A percentile compares a stretch with the other conserved stretches of the same genome.
These are phyloP conservation scores for Umbelopsis vinacea DNA, from an alignment of 192 early-diverging fungal species.

Conservation along the genomic window DNA sequence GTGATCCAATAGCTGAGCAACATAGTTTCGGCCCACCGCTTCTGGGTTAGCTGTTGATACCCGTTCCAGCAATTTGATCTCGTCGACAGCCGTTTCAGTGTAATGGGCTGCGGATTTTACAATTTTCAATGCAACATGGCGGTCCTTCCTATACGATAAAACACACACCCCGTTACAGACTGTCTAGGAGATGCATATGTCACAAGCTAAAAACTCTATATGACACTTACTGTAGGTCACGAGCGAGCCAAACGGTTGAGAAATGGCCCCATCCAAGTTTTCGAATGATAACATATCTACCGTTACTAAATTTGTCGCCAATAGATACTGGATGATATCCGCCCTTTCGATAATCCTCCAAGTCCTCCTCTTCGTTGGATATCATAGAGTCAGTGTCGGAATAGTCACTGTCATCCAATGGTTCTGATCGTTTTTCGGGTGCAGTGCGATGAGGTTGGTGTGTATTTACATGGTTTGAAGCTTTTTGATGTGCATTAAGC, in stretches of 20 bases:
- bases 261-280: slow-evolving; percentile 99
- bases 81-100: slow-evolving; percentile 93
- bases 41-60: slow-evolving; percentile 70
- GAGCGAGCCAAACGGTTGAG: slow-evolving; percentile 96
- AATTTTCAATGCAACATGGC: slow-evolving; percentile 93
- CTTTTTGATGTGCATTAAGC: neutral
- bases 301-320: slow-evolving; percentile 69
- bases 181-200: neutral
- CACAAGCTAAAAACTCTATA: neutral
- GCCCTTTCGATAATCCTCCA: slow-evolving; percentile 87
- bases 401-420: slow-evolving; percentile 53
- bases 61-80: slow-evolving; percentile 90
- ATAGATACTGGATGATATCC: slow-evolving; percentile 91
- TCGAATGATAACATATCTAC: slow-evolving; percentile 84
- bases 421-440: neutral
- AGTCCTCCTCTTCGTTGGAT: slow-evolving; percentile 78
- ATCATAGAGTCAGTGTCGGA: slow-evolving; percentile 64
- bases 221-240: slow-evolving; percentile 64
- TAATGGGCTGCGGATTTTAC: slow-evolving; percentile 94
- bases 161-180: neutral
- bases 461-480: slow-evolving; percentile 19
- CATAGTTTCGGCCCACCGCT: slow-evolving; percentile 60
- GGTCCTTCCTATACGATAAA: slow-evolving; percentile 50
- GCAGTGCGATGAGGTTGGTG: slow-evolving; percentile 2
- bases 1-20: slow-evolving; percentile 88